Conservation (phyloP, 1,139 yeast species). For the Suhomyces bribrorum region DNA sequence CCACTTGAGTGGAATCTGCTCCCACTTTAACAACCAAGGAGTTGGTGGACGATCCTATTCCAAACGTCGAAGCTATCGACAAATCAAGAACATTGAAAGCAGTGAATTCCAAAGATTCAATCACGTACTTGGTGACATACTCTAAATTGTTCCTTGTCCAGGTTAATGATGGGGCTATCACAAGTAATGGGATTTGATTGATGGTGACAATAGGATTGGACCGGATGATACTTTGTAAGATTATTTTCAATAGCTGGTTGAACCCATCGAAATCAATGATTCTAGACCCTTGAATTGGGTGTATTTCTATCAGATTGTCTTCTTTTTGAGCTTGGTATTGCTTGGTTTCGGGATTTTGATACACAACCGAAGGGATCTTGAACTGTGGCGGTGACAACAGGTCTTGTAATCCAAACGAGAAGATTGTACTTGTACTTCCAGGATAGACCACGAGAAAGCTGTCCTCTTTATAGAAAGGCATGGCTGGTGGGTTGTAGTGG, state of each 20-base stretch:
- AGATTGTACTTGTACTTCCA: slow-evolving; percentile 74
- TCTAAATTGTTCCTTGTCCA: slow-evolving; percentile 77
- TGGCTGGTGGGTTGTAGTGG: slow-evolving; percentile 16
- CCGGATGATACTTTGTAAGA: slow-evolving; percentile 58
- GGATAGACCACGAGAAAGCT: slow-evolving; percentile 70
- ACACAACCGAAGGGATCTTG: slow-evolving; percentile 76
- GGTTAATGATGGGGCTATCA: slow-evolving; percentile 61
- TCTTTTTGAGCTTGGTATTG: slow-evolving; percentile 39
- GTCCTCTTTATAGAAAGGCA: slow-evolving; percentile 66
- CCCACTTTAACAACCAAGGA: slow-evolving; percentile 85
- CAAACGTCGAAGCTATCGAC: slow-evolving; percentile 72
- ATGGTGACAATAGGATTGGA: slow-evolving; percentile 53
- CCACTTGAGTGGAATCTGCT: slow-evolving; percentile 67
- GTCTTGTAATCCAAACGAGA: slow-evolving; percentile 81
- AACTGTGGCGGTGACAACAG: slow-evolving; percentile 75
- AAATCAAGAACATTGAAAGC: slow-evolving; percentile 72
- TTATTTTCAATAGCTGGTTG: slow-evolving; percentile 61
- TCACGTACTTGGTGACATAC: slow-evolving; percentile 67
- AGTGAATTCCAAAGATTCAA: slow-evolving; percentile 72
- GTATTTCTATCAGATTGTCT: slow-evolving; percentile 42
- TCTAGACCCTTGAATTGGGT: slow-evolving; percentile 64
- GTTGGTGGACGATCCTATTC: slow-evolving; percentile 62
- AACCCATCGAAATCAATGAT: slow-evolving; percentile 72
- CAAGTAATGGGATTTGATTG: slow-evolving; percentile 49
- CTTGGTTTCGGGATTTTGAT: slow-evolving; percentile 47